phyloP scores from a whole-genome alignment of 352 stramenopile genomes.

The Pythium sp. region DNA sequence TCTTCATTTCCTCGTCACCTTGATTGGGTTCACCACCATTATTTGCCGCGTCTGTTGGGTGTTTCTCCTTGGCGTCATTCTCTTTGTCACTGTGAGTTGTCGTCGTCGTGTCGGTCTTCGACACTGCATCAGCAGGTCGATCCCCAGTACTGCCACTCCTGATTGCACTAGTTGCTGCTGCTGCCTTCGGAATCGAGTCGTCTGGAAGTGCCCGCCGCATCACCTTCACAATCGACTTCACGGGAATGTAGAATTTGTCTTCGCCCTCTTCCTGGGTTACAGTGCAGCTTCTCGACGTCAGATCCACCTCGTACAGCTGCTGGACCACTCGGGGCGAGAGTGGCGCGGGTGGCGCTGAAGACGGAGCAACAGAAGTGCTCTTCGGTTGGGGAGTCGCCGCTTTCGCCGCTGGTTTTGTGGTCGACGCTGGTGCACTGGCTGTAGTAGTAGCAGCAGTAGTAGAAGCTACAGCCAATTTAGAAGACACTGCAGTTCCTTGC shows the following conservation, averaged over 20 bases:
- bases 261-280: constrained; percentile 43
- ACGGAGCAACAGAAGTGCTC: neutral
- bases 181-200: neutral
- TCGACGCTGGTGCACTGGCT: constrained; percentile 12
- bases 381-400: neutral
- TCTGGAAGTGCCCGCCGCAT: constrained; percentile 57
- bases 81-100: neutral
- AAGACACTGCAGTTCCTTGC: neutral
- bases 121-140: neutral
- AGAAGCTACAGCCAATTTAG: neutral
- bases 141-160: neutral
- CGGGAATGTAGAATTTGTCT: constrained; percentile 75
- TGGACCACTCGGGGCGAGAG: constrained; percentile 59
- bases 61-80: neutral
- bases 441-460: constrained; percentile 7
- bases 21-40: neutral
- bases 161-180: neutral
- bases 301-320: constrained; percentile 67
- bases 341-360: constrained; percentile 19
- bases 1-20: constrained; percentile 3
- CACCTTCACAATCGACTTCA: constrained; percentile 67
- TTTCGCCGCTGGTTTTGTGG: neutral
- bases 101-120: neutral
- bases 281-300: constrained; percentile 44
- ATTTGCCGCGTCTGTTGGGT: neutral